Evolutionary conservation across 345 rosid species (phyloP).

Genomic region (Pugionium dolabratum): DNA sequence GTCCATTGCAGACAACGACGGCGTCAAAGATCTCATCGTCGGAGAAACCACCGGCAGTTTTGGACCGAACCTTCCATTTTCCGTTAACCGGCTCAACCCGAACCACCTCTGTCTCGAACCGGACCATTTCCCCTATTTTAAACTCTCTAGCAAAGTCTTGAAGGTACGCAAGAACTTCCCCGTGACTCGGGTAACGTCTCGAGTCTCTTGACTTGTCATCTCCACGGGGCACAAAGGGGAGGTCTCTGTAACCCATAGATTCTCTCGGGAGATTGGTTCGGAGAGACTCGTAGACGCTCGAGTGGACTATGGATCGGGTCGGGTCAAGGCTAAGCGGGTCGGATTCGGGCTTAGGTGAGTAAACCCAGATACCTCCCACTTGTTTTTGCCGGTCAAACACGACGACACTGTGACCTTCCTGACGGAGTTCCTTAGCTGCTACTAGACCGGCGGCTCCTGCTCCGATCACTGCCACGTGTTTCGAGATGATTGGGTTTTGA

Average conservation of each 20-base stretch:
- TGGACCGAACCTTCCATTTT: constrained; percentile 61
- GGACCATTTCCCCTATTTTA: constrained; percentile 58
- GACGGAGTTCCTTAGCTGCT: constrained; percentile 65
- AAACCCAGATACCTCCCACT: constrained; percentile 80
- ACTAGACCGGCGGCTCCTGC: constrained; percentile 83
- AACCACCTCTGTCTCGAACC: constrained; percentile 64
- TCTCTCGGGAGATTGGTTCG: constrained; percentile 87
- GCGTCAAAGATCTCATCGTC: constrained; percentile 64
- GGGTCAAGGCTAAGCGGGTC: constrained; percentile 71
- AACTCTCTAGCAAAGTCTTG: constrained; percentile 63
- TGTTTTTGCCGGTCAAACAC: constrained; percentile 59
- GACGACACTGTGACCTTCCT: constrained; percentile 63
- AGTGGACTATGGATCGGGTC: constrained; percentile 50
- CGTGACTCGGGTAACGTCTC: constrained; percentile 71
- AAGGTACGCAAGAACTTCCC: constrained; percentile 66
- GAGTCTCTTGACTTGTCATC: constrained; percentile 47
- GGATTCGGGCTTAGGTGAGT: constrained; percentile 54
- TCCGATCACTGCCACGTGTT: constrained; percentile 71
- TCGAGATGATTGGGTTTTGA: constrained; percentile 24
- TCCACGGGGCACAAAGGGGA: constrained; percentile 55
- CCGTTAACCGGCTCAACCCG: constrained; percentile 33
- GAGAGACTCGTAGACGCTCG: constrained; percentile 75
- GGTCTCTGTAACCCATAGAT: constrained; percentile 71
- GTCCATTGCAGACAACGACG: constrained; percentile 68
- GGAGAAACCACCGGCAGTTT: not conserved